Conservation (phyloP, 352 stramenopile species). For the Elongisporangium senticosum region DNA sequence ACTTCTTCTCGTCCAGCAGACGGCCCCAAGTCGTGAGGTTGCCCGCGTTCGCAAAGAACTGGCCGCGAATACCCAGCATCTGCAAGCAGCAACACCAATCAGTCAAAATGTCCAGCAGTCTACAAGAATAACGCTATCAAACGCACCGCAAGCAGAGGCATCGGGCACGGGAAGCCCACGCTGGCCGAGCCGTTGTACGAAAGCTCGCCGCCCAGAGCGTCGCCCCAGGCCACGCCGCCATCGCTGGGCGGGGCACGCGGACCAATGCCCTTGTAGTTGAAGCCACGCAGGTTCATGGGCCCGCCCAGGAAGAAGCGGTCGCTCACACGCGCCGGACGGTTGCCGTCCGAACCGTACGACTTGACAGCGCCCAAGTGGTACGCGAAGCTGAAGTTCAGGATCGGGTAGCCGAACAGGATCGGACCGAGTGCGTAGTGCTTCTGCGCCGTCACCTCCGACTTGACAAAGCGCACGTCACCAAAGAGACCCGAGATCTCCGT, state of each 20-base stretch:
- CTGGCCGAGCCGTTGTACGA: slow-evolving; percentile 83
- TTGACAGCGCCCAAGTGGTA: slow-evolving; percentile 75
- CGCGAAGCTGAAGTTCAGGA: slow-evolving; percentile 79
- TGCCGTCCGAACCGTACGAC: slow-evolving; percentile 66
- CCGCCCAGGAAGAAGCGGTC: slow-evolving; percentile 91
- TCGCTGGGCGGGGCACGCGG: slow-evolving; percentile 83
- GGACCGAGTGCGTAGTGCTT: slow-evolving; percentile 74
- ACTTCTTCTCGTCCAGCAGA: slow-evolving; percentile 84
- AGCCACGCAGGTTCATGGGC: slow-evolving; percentile 85
- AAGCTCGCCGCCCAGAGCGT: slow-evolving; percentile 86
- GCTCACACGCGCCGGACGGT: slow-evolving; percentile 83
- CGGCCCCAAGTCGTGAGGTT: slow-evolving; percentile 87
- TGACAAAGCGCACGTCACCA: slow-evolving; percentile 87
- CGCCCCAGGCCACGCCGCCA: slow-evolving; percentile 73
- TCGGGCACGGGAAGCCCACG: slow-evolving; percentile 82
- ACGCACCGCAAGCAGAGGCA: slow-evolving; percentile 78
- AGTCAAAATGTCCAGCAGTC: slow-evolving; percentile 1
- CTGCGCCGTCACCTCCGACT: slow-evolving; percentile 79
- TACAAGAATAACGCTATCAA: neutral
- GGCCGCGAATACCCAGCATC: slow-evolving; percentile 79
- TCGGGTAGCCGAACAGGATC: slow-evolving; percentile 55
- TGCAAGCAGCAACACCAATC: slow-evolving; percentile 14
- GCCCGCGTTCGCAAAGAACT: slow-evolving; percentile 88
- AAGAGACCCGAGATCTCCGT: slow-evolving; percentile 84
- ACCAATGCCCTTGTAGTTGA: slow-evolving; percentile 88